phyloP scores from a whole-genome alignment of 2,329 filamentous ascomycete genomes.

The Cladosporium phlei region DNA sequence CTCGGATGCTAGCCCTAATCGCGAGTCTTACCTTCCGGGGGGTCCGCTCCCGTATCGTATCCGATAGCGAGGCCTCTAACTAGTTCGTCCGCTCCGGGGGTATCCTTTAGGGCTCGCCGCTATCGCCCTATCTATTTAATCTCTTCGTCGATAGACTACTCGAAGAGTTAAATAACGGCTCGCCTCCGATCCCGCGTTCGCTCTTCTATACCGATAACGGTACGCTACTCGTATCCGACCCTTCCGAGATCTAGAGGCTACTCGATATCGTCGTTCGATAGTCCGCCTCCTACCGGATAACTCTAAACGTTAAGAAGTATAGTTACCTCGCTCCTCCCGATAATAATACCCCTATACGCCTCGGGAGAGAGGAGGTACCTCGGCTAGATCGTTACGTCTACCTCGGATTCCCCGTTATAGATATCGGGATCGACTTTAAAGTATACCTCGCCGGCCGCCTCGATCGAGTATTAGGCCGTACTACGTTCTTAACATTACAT shows the following conservation, averaged over 20 bases:
- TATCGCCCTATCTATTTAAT: slow-evolving; percentile 2
- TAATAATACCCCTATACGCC: not conserved
- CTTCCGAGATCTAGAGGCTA: not conserved
- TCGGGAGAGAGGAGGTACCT: not conserved
- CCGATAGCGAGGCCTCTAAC: not conserved
- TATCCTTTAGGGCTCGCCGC: slow-evolving; percentile 3
- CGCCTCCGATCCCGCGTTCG: not conserved
- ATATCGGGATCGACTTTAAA: not conserved
- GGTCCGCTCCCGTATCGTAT: not conserved
- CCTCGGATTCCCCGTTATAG: not conserved
- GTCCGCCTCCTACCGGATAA: not conserved
- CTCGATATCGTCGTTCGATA: not conserved
- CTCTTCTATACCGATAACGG: slow-evolving; percentile 4
- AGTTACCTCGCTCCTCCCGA: not conserved
- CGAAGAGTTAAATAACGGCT: not conserved
- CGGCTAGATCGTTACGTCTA: not conserved
- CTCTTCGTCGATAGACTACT: not conserved
- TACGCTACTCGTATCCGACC: not conserved
- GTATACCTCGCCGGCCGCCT: not conserved
- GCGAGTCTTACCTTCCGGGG: not conserved
- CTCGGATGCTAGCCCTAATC: not conserved
- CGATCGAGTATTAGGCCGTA: not conserved
- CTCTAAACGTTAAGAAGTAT: not conserved
- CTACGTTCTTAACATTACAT: not conserved
- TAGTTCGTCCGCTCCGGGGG: not conserved